A percentile compares a stretch with the other conserved stretches of the same genome.
phyloP scores from a whole-genome alignment of 345 rosid species.

The Jatropha curcas region DNA sequence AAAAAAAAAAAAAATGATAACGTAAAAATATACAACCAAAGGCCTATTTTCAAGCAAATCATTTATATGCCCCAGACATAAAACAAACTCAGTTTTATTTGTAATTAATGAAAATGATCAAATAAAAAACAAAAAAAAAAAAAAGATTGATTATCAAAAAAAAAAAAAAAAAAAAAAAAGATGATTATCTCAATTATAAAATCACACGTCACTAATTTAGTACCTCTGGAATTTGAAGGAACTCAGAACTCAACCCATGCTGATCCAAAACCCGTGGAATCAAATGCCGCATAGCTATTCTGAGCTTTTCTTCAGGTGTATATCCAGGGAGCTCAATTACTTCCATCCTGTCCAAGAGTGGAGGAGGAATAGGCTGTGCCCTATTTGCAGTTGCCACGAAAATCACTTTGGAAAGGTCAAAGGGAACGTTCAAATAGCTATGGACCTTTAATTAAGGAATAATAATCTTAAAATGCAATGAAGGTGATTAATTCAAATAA shows the following conservation, averaged over 20 bases:
- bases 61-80: too few species aligned
- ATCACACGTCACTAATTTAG: slow-evolving; percentile 9
- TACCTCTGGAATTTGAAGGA: slow-evolving; percentile 98
- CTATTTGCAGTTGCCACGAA: slow-evolving; percentile 97
- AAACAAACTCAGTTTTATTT: too few species aligned
- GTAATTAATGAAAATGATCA: too few species aligned
- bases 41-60: too few species aligned
- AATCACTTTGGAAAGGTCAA: slow-evolving; percentile 92
- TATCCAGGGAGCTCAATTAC: slow-evolving; percentile 97
- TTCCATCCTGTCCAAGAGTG: slow-evolving; percentile 97
- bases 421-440: slow-evolving; percentile 97
- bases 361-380: slow-evolving; percentile 93
- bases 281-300: slow-evolving; percentile 86
- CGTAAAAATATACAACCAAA: too few species aligned
- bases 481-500: slow-evolving; percentile 4
- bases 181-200: background rate
- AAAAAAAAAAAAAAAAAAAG: background rate
- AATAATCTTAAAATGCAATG: background rate
- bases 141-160: too few species aligned
- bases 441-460: slow-evolving; percentile 52
- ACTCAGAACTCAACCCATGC: slow-evolving; percentile 81
- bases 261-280: slow-evolving; percentile 96
- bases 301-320: slow-evolving; percentile 93
- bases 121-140: too few species aligned
- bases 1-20: background rate